Conservation (phyloP, 129 eudicot species). For the Helianthus tuberosus region DNA sequence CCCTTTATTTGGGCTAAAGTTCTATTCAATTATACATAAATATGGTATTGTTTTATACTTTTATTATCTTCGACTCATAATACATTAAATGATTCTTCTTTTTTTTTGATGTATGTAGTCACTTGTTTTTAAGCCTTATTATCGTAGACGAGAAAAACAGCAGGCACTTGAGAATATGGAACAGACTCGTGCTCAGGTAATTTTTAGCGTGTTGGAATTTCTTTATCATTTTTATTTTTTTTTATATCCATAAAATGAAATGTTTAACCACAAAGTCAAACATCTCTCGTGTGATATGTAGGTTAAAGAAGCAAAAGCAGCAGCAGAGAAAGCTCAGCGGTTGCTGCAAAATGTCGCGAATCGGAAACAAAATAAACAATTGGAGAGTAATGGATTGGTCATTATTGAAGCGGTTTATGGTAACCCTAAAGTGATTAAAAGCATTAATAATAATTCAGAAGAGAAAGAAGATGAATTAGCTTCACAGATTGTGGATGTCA, state of each 20-base stretch:
- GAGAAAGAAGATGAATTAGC: constrained; percentile 58
- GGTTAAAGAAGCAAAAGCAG: constrained; percentile 78
- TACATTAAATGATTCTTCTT: constrained; percentile 1
- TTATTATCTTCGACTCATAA: constrained; percentile 7
- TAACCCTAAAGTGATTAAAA: constrained; percentile 50
- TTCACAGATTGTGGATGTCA: constrained; percentile 73
- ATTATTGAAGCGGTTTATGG: constrained; percentile 82
- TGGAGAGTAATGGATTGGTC: constrained; percentile 70
- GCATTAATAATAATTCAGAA: constrained; percentile 37
- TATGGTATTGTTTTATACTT: neutral
- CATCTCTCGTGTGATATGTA: constrained; percentile 22
- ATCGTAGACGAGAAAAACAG: constrained; percentile 75
- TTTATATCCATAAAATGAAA: constrained; percentile 8
- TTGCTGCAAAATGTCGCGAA: constrained; percentile 74
- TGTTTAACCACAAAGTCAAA: constrained; percentile 13
- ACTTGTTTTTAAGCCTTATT: constrained; percentile 73
- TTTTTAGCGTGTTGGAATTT: neutral
- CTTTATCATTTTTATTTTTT: neutral
- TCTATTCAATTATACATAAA: neutral
- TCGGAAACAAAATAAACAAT: constrained; percentile 75
- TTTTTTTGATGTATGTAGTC: constrained; percentile 52
- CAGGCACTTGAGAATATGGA: constrained; percentile 72
- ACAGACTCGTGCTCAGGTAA: constrained; percentile 74
- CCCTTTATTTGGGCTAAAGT: neutral
- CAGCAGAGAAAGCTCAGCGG: constrained; percentile 93